Evolutionary conservation across 495 filamentous ascomycete species (phyloP).

Genomic region (Haplographium delicatum): DNA sequence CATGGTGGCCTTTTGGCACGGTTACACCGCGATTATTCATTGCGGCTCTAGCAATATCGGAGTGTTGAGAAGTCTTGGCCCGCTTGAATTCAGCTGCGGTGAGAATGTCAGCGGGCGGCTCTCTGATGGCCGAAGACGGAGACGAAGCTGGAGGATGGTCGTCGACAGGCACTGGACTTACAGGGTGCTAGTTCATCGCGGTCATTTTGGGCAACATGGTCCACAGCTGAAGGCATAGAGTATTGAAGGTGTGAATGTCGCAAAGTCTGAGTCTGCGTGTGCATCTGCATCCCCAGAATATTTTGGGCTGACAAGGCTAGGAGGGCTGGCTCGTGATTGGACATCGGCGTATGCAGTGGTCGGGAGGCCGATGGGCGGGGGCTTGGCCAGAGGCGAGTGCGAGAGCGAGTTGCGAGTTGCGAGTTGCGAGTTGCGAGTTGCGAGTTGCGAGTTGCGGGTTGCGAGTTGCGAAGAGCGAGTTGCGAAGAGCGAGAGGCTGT

Average conservation of each 20-base stretch:
- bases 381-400: background rate
- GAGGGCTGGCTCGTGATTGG: background rate
- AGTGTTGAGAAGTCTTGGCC: conserved; percentile 28
- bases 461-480: background rate
- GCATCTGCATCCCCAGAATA: background rate
- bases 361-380: background rate
- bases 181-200: background rate
- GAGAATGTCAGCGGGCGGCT: conserved; percentile 1
- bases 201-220: background rate
- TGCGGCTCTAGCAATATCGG: conserved; percentile 43
- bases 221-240: background rate
- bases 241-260: background rate
- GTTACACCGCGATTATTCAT: conserved; percentile 36
- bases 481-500: background rate
- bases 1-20: conserved; percentile 12
- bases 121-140: too few species aligned
- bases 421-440: background rate
- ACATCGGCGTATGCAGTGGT: background rate
- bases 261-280: background rate
- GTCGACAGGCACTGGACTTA: too few species aligned
- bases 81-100: background rate
- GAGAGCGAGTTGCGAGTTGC: background rate
- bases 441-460: background rate
- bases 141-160: too few species aligned
- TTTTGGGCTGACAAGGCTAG: background rate